Percentiles rank a stretch among this genome's conserved stretches.
These are phyloP conservation scores for Helicostylum pulchrum DNA, from an alignment of 192 early-diverging fungal genomes.

Conservation along the genomic window DNA sequence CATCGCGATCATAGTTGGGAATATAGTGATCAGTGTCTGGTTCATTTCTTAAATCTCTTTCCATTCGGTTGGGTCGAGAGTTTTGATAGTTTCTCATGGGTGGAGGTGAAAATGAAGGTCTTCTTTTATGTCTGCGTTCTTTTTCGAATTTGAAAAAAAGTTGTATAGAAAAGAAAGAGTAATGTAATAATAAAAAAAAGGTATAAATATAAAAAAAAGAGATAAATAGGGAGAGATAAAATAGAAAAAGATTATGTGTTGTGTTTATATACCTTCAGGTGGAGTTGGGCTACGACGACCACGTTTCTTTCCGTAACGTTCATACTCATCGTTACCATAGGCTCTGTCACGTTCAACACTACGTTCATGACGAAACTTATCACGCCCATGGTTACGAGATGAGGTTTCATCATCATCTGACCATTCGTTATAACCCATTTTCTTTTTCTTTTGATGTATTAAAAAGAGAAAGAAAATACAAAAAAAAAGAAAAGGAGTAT, in stretches of 20 bases:
- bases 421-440: slow-evolving; percentile 24
- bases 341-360: slow-evolving; percentile 27
- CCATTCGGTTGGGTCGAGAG: not conserved
- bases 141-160: not conserved
- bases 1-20: slow-evolving; percentile 84
- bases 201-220: not conserved
- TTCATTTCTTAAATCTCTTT: slow-evolving; percentile 7
- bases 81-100: slow-evolving; percentile 4
- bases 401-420: slow-evolving; percentile 39
- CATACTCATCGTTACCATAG: slow-evolving; percentile 19
- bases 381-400: slow-evolving; percentile 25
- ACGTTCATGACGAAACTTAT: slow-evolving; percentile 39
- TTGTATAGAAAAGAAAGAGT: slow-evolving; percentile 3
- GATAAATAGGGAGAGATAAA: not conserved
- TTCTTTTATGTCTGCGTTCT: slow-evolving; percentile 17
- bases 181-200: not conserved
- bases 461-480: no score
- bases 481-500: no score
- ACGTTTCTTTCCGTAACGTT: slow-evolving; percentile 32
- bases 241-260: not conserved
- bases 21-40: slow-evolving; percentile 61
- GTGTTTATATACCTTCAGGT: slow-evolving; percentile 29
- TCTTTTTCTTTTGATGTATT: not conserved
- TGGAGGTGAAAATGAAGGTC: slow-evolving; percentile 16
- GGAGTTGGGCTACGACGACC: slow-evolving; percentile 29